Conservation (phyloP, 2,329 filamentous ascomycete species). For the Aspergillus awamori region DNA sequence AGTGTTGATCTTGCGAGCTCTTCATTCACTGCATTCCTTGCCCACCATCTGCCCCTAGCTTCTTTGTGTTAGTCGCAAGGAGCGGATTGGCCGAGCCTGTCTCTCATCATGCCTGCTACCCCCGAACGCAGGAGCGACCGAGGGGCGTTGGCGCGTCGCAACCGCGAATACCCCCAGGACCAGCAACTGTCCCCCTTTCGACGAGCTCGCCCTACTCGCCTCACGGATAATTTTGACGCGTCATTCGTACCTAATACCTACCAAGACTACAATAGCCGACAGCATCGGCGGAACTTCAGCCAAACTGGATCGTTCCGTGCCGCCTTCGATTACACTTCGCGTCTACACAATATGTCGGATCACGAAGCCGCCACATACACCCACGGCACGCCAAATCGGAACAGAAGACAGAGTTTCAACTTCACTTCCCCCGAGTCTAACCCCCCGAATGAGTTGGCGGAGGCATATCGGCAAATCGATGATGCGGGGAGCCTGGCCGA, state of each 20-base stretch:
- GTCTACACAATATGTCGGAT: constrained; percentile 31
- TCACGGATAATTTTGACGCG: constrained; percentile 32
- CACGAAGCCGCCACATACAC: constrained; percentile 24
- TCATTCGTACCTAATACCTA: constrained; percentile 34
- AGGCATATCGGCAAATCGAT: constrained; percentile 45
- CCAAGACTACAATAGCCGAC: constrained; percentile 31
- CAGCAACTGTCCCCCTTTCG: constrained; percentile 38
- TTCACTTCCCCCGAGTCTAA: constrained; percentile 40
- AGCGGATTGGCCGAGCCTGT: neutral
- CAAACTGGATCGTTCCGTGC: constrained; percentile 43
- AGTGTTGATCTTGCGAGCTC: neutral
- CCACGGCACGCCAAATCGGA: constrained; percentile 33
- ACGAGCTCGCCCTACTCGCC: constrained; percentile 30
- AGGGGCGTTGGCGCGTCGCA: constrained; percentile 35
- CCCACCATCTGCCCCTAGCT: neutral
- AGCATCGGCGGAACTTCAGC: constrained; percentile 37
- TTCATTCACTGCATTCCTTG: constrained; percentile 9
- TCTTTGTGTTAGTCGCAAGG: constrained; percentile 2
- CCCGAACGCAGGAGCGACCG: constrained; percentile 33
- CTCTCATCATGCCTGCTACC: constrained; percentile 35
- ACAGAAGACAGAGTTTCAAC: constrained; percentile 27
- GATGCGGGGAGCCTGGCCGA: constrained; percentile 42
- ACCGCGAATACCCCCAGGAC: constrained; percentile 26
- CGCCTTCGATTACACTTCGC: constrained; percentile 43
- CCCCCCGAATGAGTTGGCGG: constrained; percentile 42